Conservation (phyloP, 805 yeast species). For the Metahyphopichia silvanorum region DNA sequence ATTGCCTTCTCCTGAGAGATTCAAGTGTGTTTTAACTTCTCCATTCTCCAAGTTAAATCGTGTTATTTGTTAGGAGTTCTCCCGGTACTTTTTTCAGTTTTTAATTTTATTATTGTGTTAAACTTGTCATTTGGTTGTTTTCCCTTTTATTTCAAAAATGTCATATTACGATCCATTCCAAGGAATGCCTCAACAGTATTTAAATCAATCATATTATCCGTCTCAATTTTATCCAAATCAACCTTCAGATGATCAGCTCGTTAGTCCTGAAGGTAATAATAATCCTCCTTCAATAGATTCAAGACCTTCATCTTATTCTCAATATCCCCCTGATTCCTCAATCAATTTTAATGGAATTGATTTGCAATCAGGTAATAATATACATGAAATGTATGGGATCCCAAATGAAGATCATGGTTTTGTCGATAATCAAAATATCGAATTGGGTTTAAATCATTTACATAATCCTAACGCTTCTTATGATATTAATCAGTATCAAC, state of each 20-base stretch:
- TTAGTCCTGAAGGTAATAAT: slow-evolving; percentile 5
- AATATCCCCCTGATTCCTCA: slow-evolving; percentile 13
- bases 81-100: too few species aligned
- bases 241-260: slow-evolving; percentile 11
- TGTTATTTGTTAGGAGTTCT: too few species aligned
- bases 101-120: too few species aligned
- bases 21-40: too few species aligned
- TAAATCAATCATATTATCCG: slow-evolving; percentile 32
- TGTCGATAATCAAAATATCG: slow-evolving; percentile 12
- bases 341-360: slow-evolving; percentile 11
- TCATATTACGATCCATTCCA: slow-evolving; percentile 42
- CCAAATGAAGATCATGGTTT: slow-evolving; percentile 14
- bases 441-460: slow-evolving; percentile 7
- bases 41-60: too few species aligned
- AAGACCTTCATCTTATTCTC: slow-evolving; percentile 13
- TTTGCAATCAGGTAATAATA: slow-evolving; percentile 5
- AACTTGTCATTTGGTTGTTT: too few species aligned
- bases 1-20: too few species aligned
- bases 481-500: neutral
- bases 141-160: slow-evolving; percentile 17
- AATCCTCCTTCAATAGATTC: slow-evolving; percentile 12
- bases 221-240: slow-evolving; percentile 20
- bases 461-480: slow-evolving; percentile 2
- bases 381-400: slow-evolving; percentile 18
- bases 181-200: slow-evolving; percentile 35